phyloP scores from a whole-genome alignment of 768 basidiomycete species.

The Nidularia pulvinata region DNA sequence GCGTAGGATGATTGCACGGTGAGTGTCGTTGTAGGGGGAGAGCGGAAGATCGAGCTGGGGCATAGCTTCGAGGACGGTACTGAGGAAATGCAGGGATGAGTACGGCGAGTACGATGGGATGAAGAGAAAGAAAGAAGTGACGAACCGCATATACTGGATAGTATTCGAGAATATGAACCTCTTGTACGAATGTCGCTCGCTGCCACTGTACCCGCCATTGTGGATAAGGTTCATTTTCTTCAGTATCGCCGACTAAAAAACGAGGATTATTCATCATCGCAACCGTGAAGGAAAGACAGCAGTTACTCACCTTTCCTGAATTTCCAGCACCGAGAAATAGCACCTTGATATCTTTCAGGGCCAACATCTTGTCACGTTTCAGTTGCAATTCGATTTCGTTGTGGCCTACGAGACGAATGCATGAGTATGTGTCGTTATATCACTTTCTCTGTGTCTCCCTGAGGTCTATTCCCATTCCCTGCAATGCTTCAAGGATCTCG shows the following conservation, averaged over 20 bases:
- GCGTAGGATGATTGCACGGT: conserved; percentile 65
- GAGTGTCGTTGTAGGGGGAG: conserved; percentile 66
- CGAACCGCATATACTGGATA: conserved; percentile 79
- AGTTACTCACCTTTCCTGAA: conserved; percentile 79
- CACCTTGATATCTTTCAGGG: conserved; percentile 98
- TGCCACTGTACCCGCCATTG: conserved; percentile 85
- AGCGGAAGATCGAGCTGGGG: conserved; percentile 80
- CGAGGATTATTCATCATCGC: too few species aligned
- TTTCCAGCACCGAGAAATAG: conserved; percentile 94
- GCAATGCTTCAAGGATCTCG: too few species aligned
- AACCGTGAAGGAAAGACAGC: background rate
- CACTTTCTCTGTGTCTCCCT: too few species aligned
- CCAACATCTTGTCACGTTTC: conserved; percentile 84
- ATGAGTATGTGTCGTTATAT: too few species aligned
- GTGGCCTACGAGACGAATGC: conserved; percentile 31
- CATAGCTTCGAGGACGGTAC: conserved; percentile 94
- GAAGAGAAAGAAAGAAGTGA: too few species aligned
- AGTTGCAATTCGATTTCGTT: conserved; percentile 95
- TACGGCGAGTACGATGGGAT: too few species aligned
- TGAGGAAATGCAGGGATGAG: too few species aligned
- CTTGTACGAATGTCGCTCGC: conserved; percentile 91
- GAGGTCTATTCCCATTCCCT: too few species aligned
- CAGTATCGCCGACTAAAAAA: conserved; percentile 49
- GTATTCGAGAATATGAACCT: conserved; percentile 96
- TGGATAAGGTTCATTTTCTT: conserved; percentile 99